Percentiles rank a stretch among this genome's conserved stretches.
These are phyloP conservation scores for Boletus rubropictus DNA, from an alignment of 768 basidiomycete genomes.

Conservation along the genomic window DNA sequence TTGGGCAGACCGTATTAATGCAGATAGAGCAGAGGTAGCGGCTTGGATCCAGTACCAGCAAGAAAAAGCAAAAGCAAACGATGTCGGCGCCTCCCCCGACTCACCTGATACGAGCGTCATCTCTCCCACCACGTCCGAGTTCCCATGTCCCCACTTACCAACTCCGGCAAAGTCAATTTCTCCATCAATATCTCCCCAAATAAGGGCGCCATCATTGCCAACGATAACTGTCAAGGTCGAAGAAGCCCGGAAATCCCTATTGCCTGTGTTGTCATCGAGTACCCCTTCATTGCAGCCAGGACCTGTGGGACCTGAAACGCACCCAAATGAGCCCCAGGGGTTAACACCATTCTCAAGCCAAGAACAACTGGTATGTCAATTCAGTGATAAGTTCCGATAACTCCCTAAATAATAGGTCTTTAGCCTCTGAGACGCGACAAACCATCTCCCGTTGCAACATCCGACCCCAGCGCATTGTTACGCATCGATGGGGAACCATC, in stretches of 20 bases:
- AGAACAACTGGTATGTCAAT: constrained; percentile 6
- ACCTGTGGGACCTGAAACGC: neutral
- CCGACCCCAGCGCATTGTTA: neutral
- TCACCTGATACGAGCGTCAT: constrained; percentile 17
- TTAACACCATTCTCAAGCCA: constrained; percentile 3
- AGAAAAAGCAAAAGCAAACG: constrained; percentile 16
- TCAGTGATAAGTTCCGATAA: neutral
- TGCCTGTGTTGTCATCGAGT: neutral
- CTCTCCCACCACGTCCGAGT: constrained; percentile 12
- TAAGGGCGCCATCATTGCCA: constrained; percentile 24
- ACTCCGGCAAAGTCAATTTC: constrained; percentile 26
- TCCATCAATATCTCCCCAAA: constrained; percentile 9
- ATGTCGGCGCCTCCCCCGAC: neutral
- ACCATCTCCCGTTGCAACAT: neutral
- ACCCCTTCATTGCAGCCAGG: neutral
- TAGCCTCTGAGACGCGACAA: neutral
- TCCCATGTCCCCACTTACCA: constrained; percentile 23
- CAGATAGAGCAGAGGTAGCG: constrained; percentile 13
- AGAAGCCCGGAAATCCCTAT: constrained; percentile 4
- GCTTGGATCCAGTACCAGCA: constrained; percentile 29
- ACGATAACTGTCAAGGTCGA: constrained; percentile 29
- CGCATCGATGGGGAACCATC: neutral
- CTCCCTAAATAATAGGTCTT: neutral
- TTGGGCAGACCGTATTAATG: constrained; percentile 24
- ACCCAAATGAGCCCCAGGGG: neutral